Conservation (phyloP, 768 basidiomycete species). For the Tylopilus subfusipes region DNA sequence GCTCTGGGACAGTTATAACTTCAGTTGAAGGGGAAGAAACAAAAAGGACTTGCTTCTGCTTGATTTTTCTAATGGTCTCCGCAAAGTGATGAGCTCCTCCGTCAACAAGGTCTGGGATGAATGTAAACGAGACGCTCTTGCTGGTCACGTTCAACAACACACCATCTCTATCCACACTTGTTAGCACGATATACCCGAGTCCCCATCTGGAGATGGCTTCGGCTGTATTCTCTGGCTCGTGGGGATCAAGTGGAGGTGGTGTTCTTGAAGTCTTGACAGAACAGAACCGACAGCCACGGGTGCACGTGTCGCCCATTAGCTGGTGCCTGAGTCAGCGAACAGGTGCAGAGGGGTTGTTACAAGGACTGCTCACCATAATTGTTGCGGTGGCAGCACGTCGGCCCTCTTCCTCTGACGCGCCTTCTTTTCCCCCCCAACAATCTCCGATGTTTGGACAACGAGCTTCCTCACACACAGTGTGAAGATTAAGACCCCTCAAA, state of each 20-base stretch:
- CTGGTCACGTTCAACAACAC: conserved; percentile 22
- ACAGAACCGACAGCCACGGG: conserved; percentile 95
- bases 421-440: conserved; percentile 91
- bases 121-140: conserved; percentile 1
- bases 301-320: conserved; percentile 99
- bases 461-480: conserved; percentile 98
- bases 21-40: conserved; percentile 14
- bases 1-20: conserved; percentile 50
- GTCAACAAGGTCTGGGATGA: conserved; percentile 75
- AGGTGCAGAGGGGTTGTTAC: neutral
- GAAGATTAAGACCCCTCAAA: conserved; percentile 82
- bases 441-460: conserved; percentile 99
- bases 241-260: conserved; percentile 89
- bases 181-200: conserved; percentile 94
- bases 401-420: conserved; percentile 61
- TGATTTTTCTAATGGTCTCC: conserved; percentile 91
- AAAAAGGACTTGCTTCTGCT: conserved; percentile 68
- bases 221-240: conserved; percentile 97
- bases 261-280: conserved; percentile 90
- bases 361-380: conserved; percentile 75
- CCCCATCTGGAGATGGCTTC: conserved; percentile 99
- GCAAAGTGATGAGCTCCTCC: conserved; percentile 95
- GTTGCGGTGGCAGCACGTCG: conserved; percentile 91
- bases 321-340: conserved; percentile 31
- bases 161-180: conserved; percentile 97